These are phyloP conservation scores for Cordyceps javanica DNA, from an alignment of 2,329 filamentous ascomycete genomes.

Conservation along the genomic window DNA sequence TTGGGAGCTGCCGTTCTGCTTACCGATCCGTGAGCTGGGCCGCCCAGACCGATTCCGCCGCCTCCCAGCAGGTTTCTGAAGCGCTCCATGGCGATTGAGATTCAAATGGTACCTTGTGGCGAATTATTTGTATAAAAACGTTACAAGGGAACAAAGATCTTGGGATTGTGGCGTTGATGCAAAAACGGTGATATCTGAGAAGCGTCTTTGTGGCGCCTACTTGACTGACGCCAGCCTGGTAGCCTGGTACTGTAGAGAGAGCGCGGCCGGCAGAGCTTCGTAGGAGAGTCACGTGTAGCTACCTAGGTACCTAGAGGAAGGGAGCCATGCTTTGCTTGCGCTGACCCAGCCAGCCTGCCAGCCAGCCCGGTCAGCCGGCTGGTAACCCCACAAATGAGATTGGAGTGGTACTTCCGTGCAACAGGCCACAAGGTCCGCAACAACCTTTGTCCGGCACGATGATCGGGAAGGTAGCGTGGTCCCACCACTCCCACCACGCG, in stretches of 20 bases:
- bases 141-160: background rate
- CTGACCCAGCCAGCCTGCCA: no score
- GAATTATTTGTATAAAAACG: background rate
- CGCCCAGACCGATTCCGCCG: conserved; percentile 60
- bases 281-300: conserved; percentile 1
- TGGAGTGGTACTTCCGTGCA: no score
- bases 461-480: background rate
- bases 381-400: no score
- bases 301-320: no score
- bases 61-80: conserved; percentile 84
- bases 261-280: background rate
- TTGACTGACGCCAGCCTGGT: conserved; percentile 14
- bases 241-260: conserved; percentile 2
- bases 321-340: no score
- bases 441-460: conserved; percentile 5
- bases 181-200: background rate
- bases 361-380: no score
- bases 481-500: background rate
- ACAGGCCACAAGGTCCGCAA: background rate
- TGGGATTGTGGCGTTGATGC: conserved; percentile 3
- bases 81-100: conserved; percentile 67
- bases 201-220: conserved; percentile 8
- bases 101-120: background rate
- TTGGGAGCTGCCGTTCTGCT: conserved; percentile 19
- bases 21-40: conserved; percentile 36